Evolutionary conservation across 1,139 yeast genomes (phyloP).

Genomic region (Candida buenavistaensis): DNA sequence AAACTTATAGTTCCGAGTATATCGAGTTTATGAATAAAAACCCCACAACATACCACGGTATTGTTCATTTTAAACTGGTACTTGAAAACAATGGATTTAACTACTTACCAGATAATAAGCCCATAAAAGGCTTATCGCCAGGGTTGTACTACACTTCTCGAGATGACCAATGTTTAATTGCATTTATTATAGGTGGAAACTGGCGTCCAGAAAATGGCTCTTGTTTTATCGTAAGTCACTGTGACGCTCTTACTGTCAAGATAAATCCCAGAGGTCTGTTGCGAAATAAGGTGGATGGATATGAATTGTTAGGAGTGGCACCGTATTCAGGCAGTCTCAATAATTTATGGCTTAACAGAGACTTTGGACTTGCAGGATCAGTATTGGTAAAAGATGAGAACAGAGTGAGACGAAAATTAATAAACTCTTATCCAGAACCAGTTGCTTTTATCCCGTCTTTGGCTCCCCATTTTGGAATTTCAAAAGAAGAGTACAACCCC

Average conservation of each 20-base stretch:
- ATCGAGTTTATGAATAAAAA: conserved; percentile 57
- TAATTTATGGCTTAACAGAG: conserved; percentile 64
- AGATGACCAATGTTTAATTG: conserved; percentile 55
- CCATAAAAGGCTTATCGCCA: conserved; percentile 35
- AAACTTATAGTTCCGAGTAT: conserved; percentile 47
- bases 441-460: conserved; percentile 64
- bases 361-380: conserved; percentile 66
- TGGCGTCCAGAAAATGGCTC: conserved; percentile 61
- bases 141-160: conserved; percentile 52
- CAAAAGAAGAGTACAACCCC: conserved; percentile 53
- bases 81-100: conserved; percentile 52
- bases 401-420: conserved; percentile 40
- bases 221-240: conserved; percentile 60
- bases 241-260: conserved; percentile 58
- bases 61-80: conserved; percentile 40
- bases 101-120: conserved; percentile 51
- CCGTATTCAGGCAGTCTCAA: conserved; percentile 63
- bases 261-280: conserved; percentile 46
- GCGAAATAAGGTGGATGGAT: conserved; percentile 51
- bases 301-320: conserved; percentile 63
- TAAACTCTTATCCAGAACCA: conserved; percentile 61
- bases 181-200: conserved; percentile 55
- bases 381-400: conserved; percentile 40
- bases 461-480: conserved; percentile 65
- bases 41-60: conserved; percentile 67